A percentile compares a stretch with the other conserved stretches of the same genome.
phyloP scores from a whole-genome alignment of 2,329 filamentous ascomycete species.

The Claviceps sp. region DNA sequence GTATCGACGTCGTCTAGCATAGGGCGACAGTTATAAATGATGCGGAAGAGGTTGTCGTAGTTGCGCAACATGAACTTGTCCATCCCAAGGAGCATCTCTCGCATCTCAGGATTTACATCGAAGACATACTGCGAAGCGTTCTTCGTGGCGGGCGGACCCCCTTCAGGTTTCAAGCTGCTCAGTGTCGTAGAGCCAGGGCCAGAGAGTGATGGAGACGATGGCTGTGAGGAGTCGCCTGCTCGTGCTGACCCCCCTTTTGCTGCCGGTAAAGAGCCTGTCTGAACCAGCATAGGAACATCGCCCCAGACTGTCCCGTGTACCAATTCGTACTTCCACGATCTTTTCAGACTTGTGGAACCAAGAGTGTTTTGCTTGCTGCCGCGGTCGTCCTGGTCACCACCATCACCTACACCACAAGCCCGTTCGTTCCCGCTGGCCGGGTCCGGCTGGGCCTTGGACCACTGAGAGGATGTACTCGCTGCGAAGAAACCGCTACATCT shows the following conservation, averaged over 20 bases:
- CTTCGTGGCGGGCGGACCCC: constrained; percentile 26
- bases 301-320: constrained; percentile 60
- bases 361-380: not conserved
- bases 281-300: too few relatives aligned
- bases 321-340: constrained; percentile 76
- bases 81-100: too few relatives aligned
- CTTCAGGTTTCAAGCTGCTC: constrained; percentile 10
- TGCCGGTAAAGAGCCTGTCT: too few relatives aligned
- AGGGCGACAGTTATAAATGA: constrained; percentile 51
- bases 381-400: not conserved
- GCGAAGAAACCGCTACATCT: too few relatives aligned
- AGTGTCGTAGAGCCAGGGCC: constrained; percentile 11
- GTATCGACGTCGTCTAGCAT: constrained; percentile 75
- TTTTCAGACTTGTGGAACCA: constrained; percentile 17
- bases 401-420: not conserved
- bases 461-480: too few relatives aligned
- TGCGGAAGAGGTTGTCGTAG: constrained; percentile 63
- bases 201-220: constrained; percentile 2
- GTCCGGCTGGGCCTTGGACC: too few relatives aligned
- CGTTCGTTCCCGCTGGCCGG: too few relatives aligned
- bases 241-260: too few relatives aligned
- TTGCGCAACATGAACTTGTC: constrained; percentile 71
- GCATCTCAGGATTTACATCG: too few relatives aligned
- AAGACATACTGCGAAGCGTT: constrained; percentile 28
- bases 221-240: too few relatives aligned